Evolutionary conservation across 1,139 yeast genomes (phyloP), one percentile per base, ranked within the genome.

Genomic region (Wickerhamomyces sp.): DNA sequence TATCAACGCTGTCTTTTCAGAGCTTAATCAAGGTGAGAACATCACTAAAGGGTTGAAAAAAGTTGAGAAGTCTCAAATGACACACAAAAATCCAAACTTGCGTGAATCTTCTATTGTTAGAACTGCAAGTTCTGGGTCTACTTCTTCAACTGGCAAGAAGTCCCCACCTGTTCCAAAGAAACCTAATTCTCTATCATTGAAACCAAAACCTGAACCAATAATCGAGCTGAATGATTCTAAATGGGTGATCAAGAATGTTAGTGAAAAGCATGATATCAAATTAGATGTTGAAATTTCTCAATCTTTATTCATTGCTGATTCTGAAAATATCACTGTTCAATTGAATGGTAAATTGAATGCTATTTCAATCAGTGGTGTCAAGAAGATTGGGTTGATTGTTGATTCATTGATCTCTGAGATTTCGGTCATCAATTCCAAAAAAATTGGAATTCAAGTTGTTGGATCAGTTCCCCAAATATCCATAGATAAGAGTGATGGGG

Each of bases 31-130:
- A 68, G 99, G 99, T 46, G 87, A 82, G 54, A 69, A 69, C 36
- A 84, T 94, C 58, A 91, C 98, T 3, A 72, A 91, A 30, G 87
- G 90, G 6, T 79, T 94, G 58, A 88, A 84, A 63, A 93, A 93
- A 67, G 98, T 93, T 39, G 97, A 90, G 56, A 87, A 81, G 68
- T 84, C 95, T 18, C 87, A 90, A 68, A 89, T 88, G 94, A 89
- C 96, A 32, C 97, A 90, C 67, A 91, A 90, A 69, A 90, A 90
- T 66, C 97, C 97, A 6, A 84, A 74, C 38, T 72, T 89, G 57
- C 83, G 95, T 61, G 75, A 73, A 10, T 63, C 75, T 2, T 67
- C 74, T 0, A 36, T 60, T 8, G 65, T 61, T 10, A 49, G 60
- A 38, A 36, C 50, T 4, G 39, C 51, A 9, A 48, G 59, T 34